A percentile compares a stretch with the other conserved stretches of the same genome.
Evolutionary conservation across 805 yeast genomes (phyloP).

Genomic region (Zygosaccharomyces lentus): DNA sequence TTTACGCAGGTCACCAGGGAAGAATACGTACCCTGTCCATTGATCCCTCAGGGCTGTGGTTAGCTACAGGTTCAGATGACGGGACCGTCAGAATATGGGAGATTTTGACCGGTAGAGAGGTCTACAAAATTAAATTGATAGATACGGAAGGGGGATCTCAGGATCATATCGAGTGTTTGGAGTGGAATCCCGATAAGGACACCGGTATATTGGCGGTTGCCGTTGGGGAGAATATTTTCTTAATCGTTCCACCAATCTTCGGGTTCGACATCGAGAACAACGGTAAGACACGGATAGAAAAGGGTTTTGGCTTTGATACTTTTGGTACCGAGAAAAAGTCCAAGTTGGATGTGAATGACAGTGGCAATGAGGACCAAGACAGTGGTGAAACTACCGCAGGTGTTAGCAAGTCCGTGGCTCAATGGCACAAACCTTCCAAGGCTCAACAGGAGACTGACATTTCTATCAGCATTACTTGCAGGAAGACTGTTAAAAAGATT

Average conservation of each 20-base stretch:
- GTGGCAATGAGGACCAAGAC: constrained; percentile 40
- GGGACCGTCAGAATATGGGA: constrained; percentile 98
- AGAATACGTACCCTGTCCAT: constrained; percentile 77
- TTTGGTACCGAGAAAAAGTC: constrained; percentile 51
- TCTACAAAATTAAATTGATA: constrained; percentile 55
- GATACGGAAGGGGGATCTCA: constrained; percentile 55
- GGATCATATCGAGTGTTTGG: constrained; percentile 73
- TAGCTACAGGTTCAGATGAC: constrained; percentile 97
- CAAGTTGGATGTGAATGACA: constrained; percentile 38
- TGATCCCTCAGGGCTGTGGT: constrained; percentile 88
- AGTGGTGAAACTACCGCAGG: constrained; percentile 31
- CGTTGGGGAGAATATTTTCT: constrained; percentile 73
- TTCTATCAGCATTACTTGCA: constrained; percentile 63
- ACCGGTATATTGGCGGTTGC: constrained; percentile 80
- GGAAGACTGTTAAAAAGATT: constrained; percentile 66
- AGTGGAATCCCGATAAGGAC: constrained; percentile 82
- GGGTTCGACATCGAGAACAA: constrained; percentile 82
- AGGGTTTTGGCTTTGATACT: constrained; percentile 85
- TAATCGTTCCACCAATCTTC: constrained; percentile 86
- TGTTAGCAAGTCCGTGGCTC: constrained; percentile 53
- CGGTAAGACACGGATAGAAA: constrained; percentile 73
- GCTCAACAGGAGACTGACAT: constrained; percentile 63
- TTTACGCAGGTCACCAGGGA: constrained; percentile 78
- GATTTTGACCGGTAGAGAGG: constrained; percentile 89
- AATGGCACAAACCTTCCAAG: constrained; percentile 78